Percentiles rank a stretch among this genome's conserved stretches.
Evolutionary conservation across 768 basidiomycete species (phyloP).

Genomic region (Boletus edulis): DNA sequence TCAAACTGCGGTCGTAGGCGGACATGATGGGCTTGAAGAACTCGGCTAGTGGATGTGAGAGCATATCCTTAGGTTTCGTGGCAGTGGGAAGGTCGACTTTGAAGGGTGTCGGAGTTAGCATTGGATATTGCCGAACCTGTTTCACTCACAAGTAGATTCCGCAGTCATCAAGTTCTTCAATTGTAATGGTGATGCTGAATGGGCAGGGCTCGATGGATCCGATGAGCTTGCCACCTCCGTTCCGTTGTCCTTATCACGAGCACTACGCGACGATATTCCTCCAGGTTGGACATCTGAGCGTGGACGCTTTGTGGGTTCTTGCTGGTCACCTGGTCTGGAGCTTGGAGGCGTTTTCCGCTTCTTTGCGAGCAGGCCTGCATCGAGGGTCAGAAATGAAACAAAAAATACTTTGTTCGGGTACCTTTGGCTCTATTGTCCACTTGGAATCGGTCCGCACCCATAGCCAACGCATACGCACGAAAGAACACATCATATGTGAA

Average conservation of each 20-base stretch:
- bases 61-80: neutral
- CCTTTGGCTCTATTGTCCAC: slow-evolving; percentile 4
- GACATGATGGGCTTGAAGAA: slow-evolving; percentile 10
- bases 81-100: neutral
- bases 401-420: neutral
- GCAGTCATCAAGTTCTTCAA: neutral
- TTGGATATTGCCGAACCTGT: neutral
- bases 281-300: neutral
- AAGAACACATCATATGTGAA: slow-evolving; percentile 4
- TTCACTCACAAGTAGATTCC: slow-evolving; percentile 2
- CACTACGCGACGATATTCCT: neutral
- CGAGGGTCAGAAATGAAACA: neutral
- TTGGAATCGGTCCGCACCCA: slow-evolving; percentile 5
- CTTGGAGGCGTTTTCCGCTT: slow-evolving; percentile 1
- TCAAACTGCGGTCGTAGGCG: slow-evolving; percentile 4
- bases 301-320: slow-evolving; percentile 1
- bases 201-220: neutral
- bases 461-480: slow-evolving; percentile 10
- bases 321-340: neutral
- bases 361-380: neutral
- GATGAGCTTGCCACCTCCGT: slow-evolving; percentile 2
- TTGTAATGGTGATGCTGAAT: neutral
- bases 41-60: slow-evolving; percentile 4
- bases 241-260: neutral
- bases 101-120: neutral